Evolutionary conservation across 1,139 yeast species (phyloP), one percentile per base, ranked within the genome.

Genomic region (Kodamaea alishanica): DNA sequence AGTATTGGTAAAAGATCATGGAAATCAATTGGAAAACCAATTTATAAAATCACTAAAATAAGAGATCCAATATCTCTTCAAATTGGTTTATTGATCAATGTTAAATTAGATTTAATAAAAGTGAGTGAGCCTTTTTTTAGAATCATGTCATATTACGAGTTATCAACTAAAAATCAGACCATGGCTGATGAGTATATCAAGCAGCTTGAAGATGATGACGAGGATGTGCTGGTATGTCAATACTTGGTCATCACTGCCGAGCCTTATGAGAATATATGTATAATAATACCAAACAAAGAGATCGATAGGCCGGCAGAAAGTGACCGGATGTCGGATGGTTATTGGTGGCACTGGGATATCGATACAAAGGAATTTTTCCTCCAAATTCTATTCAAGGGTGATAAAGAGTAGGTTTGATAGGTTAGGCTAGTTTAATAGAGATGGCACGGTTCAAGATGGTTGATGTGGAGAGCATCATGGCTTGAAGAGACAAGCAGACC

Each of bases 211-310:
- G 43, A 42, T 6, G 51, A 44, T 1, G 60, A 65, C 3, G 63
- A 65, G 6, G 70, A 73, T 44, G 66, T 72, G 20, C 51, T 37
- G 51, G 61, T 40, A 61, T 61, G 52, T 58, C 95, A 84, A 57
- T 87, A 82, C 52, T 54, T 88, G 46, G 77, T 87, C n/a, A 60
- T 87, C 0, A 78, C 87, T 23, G 94, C 86, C 0, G 95, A 86
- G 54, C 96, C 96, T 1, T 88, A 86, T 57, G 92, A 86, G 42
- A 84, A 82, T 39, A 68, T 85, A 10, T 84, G 81, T 2, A 68
- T 88, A 46, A 80, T 84, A 39, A 67, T 88, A 6, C 92, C 92
- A 2, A 72, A 78, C 22, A 72, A 73, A 26, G 75, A 81, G 15
- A 60, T 70, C 6, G 84, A 79, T 49, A 66, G 69, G 46, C 64